Evolutionary conservation across 2,329 filamentous ascomycete genomes (phyloP), one percentile per base, ranked within the genome.

Genomic region (Paecilomyces sp.): DNA sequence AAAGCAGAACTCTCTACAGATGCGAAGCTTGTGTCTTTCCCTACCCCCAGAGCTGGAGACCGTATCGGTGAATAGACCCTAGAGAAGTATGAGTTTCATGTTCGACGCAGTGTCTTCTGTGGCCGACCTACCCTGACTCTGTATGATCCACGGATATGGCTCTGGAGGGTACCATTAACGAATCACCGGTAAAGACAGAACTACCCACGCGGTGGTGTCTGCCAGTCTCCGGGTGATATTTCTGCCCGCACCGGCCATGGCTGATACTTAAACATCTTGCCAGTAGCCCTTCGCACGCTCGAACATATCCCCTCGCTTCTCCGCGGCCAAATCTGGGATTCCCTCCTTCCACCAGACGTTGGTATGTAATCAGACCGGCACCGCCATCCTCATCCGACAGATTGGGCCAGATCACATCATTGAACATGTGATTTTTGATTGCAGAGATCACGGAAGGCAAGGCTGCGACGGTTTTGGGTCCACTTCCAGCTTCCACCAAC

Each of bases 331-430:
- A 80, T 28, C 90, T 88, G 1, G 89, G 87, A 61, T 93, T 94
- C 2, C 93, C 93, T 11, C 92, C 93, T 71, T 97, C 92, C 4
- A 91, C 88, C 9, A 99, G 80, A 15, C 94, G 85, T 72, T 92
- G 88, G 67, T 96, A 97, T 0, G 91, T 96, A 34, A 99, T 86
- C 30, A 99, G 82, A 0, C 94, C 94, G 3, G 92, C 92, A 25
- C 94, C 94, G 34, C 92, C 92, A 72, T 96, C 94, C 76, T 99
- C 94, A 69, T 99, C 93, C 0, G 91, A 95, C 47, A 99, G 78
- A 66, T 99, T 99, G 0, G 94, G 94, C 94, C 94, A 99, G 58
- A 97, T 96, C 60, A 96, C 80, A 69, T 97, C 95, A 75, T 99
- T 99, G 80, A 99, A 99, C 61, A 99, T 91, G 75, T 99, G 92